Evolutionary conservation across 257 asterid genomes (phyloP).

Genomic region (Plantago ovata): DNA sequence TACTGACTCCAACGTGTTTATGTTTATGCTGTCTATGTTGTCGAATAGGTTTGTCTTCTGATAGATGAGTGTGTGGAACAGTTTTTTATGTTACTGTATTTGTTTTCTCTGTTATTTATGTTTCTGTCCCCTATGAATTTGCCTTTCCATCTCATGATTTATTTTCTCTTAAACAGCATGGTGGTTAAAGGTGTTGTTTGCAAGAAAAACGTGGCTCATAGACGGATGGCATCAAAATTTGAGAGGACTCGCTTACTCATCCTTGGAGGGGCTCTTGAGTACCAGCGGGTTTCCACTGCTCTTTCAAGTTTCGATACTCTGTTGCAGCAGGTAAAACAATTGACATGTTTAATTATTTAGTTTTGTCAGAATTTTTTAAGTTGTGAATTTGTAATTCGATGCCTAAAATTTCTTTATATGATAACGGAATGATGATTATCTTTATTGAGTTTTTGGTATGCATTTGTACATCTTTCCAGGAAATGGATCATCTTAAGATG

Average conservation of each 20-base stretch:
- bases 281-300: conserved; percentile 87
- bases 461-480: conserved; percentile 42
- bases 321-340: conserved; percentile 77
- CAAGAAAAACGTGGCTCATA: conserved; percentile 93
- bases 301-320: conserved; percentile 91
- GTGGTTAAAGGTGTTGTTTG: conserved; percentile 92
- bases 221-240: conserved; percentile 83
- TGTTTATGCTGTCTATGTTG: conserved; percentile 1
- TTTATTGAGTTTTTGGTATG: conserved; percentile 24
- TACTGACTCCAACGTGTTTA: background rate
- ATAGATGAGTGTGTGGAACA: background rate
- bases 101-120: conserved; percentile 2
- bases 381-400: background rate
- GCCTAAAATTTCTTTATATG: conserved; percentile 1
- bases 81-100: background rate
- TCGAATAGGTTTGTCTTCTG: background rate
- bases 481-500: conserved; percentile 99
- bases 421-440: background rate
- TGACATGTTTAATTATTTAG: conserved; percentile 14
- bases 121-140: conserved; percentile 13
- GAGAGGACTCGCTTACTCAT: conserved; percentile 85
- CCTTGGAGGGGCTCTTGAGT: conserved; percentile 97
- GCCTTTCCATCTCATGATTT: conserved; percentile 19
- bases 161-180: conserved; percentile 42
- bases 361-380: background rate